phyloP scores from a whole-genome alignment of 2,329 filamentous ascomycete genomes.

The Pseudocercospora crystallina region DNA sequence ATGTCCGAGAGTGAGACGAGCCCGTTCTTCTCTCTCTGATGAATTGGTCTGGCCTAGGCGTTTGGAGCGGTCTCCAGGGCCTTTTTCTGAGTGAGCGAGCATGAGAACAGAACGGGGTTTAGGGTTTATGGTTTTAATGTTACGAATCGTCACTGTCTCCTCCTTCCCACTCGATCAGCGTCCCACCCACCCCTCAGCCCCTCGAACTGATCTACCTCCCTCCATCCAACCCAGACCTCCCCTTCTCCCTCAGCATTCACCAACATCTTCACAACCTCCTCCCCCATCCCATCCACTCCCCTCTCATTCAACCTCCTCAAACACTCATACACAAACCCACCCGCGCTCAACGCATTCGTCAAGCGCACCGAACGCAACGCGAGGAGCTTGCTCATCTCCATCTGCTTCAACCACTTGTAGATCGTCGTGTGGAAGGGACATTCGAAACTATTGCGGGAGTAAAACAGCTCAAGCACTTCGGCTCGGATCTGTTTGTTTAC shows the following conservation, averaged over 20 bases:
- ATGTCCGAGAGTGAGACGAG: no score
- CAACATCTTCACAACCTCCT: slow-evolving; percentile 4
- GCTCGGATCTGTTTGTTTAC: not conserved
- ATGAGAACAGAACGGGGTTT: no score
- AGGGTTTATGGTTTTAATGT: no score
- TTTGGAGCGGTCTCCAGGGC: no score
- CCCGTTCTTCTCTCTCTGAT: no score
- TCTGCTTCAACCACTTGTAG: not conserved
- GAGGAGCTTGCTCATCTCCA: not conserved
- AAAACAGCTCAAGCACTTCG: slow-evolving; percentile 1
- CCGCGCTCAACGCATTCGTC: slow-evolving; percentile 2
- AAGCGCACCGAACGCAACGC: slow-evolving; percentile 4
- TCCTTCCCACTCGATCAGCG: slow-evolving; percentile 1
- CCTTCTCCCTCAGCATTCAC: slow-evolving; percentile 7
- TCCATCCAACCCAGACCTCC: slow-evolving; percentile 3
- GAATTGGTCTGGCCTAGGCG: no score
- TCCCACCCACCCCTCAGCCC: slow-evolving; percentile 5
- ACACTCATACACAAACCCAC: slow-evolving; percentile 4
- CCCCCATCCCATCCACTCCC: slow-evolving; percentile 3
- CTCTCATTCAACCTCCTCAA: slow-evolving; percentile 10
- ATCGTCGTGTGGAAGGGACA: slow-evolving; percentile 6
- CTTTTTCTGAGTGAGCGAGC: no score
- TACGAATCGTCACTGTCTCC: not conserved
- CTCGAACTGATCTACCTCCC: slow-evolving; percentile 5
- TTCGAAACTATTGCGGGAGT: slow-evolving; percentile 3